These are phyloP conservation scores for Jamesozyma gamospora DNA, from an alignment of 805 yeast species.

Conservation along the genomic window DNA sequence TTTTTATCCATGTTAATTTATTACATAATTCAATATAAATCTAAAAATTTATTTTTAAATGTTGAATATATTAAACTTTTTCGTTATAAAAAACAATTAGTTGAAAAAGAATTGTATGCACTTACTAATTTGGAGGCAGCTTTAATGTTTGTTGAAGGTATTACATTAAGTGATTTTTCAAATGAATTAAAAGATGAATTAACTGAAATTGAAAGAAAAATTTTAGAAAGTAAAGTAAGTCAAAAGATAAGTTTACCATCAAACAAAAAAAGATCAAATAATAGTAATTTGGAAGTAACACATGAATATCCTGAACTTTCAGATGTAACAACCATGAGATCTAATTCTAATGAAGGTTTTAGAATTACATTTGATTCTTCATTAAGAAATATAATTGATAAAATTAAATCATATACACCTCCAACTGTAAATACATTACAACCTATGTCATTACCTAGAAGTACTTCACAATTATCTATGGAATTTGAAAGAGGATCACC, in stretches of 20 bases:
- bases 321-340: conserved; percentile 5
- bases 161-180: conserved; percentile 19
- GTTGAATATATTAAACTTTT: conserved; percentile 25
- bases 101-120: conserved; percentile 26
- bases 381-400: conserved; percentile 22
- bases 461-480: conserved; percentile 12
- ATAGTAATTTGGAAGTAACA: not conserved
- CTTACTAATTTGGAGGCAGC: conserved; percentile 29
- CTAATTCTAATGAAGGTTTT: conserved; percentile 23
- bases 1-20: conserved; percentile 25
- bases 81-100: conserved; percentile 25
- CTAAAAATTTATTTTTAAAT: conserved; percentile 21
- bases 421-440: conserved; percentile 11
- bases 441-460: conserved; percentile 11
- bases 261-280: not conserved
- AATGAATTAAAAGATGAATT: conserved; percentile 12
- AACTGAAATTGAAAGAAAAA: conserved; percentile 6
- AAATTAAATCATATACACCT: conserved; percentile 26
- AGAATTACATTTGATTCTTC: conserved; percentile 24
- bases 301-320: not conserved
- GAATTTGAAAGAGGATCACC: conserved; percentile 6
- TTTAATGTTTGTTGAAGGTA: conserved; percentile 24
- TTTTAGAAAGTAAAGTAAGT: conserved; percentile 15
- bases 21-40: conserved; percentile 17
- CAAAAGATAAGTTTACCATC: conserved; percentile 15